Percentiles rank a stretch among this genome's conserved stretches.
Conservation (phyloP, 164 flowering plant species). For the Annona squamosa region DNA sequence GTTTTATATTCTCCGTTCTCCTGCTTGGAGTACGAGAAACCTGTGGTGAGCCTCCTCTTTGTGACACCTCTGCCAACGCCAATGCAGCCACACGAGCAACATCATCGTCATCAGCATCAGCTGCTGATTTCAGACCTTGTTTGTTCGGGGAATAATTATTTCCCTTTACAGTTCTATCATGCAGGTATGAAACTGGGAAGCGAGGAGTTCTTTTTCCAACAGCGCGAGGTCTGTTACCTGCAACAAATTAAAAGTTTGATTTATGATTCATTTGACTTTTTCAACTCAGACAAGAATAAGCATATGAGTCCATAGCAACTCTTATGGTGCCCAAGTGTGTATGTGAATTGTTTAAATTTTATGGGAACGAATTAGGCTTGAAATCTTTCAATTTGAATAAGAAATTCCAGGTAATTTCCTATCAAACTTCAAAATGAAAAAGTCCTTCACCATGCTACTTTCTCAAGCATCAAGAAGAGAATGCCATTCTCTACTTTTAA, state of each 20-base stretch:
- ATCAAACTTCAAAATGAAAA: too few species aligned
- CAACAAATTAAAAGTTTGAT: conserved; percentile 2
- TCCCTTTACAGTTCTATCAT: conserved; percentile 34
- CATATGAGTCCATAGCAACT: too few species aligned
- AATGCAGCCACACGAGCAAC: conserved; percentile 66
- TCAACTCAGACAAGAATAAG: too few species aligned
- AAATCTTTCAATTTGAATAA: too few species aligned
- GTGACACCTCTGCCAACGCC: conserved; percentile 72
- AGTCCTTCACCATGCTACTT: too few species aligned
- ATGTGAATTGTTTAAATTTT: too few species aligned
- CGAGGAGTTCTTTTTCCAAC: conserved; percentile 98
- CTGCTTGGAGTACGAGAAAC: conserved; percentile 45
- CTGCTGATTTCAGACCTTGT: conserved; percentile 28
- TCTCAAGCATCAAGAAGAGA: too few species aligned
- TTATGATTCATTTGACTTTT: too few species aligned
- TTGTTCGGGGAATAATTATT: conserved; percentile 27
- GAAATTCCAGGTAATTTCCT: too few species aligned
- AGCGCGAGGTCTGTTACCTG: conserved; percentile 71
- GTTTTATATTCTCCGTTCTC: conserved; percentile 27
- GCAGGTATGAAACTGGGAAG: conserved; percentile 55
- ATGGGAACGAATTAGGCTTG: too few species aligned
- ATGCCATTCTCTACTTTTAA: too few species aligned
- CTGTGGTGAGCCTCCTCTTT: conserved; percentile 71
- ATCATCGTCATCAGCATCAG: conserved; percentile 52
- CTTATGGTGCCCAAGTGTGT: too few species aligned